Evolutionary conservation across 495 filamentous ascomycete species (phyloP), one percentile per base, ranked within the genome.

Genomic region (Saxophila tyrrhenica): DNA sequence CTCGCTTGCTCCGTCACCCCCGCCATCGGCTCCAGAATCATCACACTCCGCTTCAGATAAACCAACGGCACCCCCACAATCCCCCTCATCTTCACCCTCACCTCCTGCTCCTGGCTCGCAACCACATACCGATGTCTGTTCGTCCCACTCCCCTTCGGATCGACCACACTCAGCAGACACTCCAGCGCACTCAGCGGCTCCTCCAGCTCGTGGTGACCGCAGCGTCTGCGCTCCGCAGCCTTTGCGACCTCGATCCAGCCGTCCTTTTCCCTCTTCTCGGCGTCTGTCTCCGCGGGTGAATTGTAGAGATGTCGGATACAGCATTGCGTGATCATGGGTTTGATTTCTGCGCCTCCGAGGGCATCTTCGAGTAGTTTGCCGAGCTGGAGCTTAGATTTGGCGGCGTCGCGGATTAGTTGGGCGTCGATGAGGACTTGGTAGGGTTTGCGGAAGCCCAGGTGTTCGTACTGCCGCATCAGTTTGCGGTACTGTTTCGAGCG

Each of bases 71-170:
- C 81, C 25, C 89, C 89, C 25, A 82, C 78, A n/a, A 87, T 68
- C 1, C 65, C 65, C 43, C 82, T 66, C 62, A 86, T 71, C 29
- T 61, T 62, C 51, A 71, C 69, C 48, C 84, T 64, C 10, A 84
- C 69, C 23, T 76, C 75, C 10, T 74, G 67, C 52, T 82, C 79
- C 64, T 88, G 86, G 21, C 78, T 86, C 7, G 89, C 90, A 21
- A 96, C 83, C 20, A 89, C 83, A 68, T 96, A 97, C 48, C 89
- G 77, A 64, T 95, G 82, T 64, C 90, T 94, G 65, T 99, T 99
- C 61, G 79, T 78, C 20, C 74, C 73, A 54, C 71, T 79, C 17
- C 48, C 53, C 59, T 84, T 85, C 0, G 87, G 84, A 60, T 88
- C 88, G 0, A 95, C 80, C 2, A 92, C 81, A 0, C 78, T 82